Base-by-base conservation (phyloP, 805 yeast species). In the Sporopachydermia quercuum region DNA sequence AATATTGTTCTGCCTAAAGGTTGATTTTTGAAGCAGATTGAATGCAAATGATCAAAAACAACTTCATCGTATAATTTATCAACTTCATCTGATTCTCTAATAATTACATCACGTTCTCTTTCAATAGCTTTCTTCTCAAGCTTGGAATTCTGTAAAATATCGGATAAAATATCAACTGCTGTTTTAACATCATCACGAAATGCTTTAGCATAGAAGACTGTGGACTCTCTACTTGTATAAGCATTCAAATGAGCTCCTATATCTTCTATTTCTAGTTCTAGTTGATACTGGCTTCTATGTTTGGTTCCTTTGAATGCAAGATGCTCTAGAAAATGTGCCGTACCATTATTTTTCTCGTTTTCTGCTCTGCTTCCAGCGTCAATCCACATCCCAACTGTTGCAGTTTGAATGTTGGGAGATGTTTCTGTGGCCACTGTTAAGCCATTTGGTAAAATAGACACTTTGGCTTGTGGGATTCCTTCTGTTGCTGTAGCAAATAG, bases 291-390 rank as follows among this genome's bases (percentile, higher is more conserved):
- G 8, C 84, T 63, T 56, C 98, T 72, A 42, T 68, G 69, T 40
- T 68, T 60, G 11, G 99, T 91, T 16, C 99, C 99, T 47, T 15
- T 16, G 66, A 91, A 91, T 5, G 97, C 94, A 53, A 91, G 66
- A 61, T 91, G 99, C 60, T 91, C 99, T 42, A 91, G 63, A 56
- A 91, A 91, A 62, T 91, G 99, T 0, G 99, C 99, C 4, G 97
- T 87, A 37, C 99, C 99, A 50, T 86, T 86, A 53, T 70, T 70
- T 52, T 82, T 75, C 37, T 67, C 66, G 51, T 76, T 79, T 60
- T 91, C 99, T 3, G 97, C 97, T 45, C 99, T 70, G 3, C 96
- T 87, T 2, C 99, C 99, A 34, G 98, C 96, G 61, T 91, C 96
- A 45, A 91, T 86, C 89, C 96, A 93, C 41, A 91, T 89, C 2